A percentile compares a stretch with the other conserved stretches of the same genome.
Conservation (phyloP, 106 monocot species). For the Chionographis japonica region DNA sequence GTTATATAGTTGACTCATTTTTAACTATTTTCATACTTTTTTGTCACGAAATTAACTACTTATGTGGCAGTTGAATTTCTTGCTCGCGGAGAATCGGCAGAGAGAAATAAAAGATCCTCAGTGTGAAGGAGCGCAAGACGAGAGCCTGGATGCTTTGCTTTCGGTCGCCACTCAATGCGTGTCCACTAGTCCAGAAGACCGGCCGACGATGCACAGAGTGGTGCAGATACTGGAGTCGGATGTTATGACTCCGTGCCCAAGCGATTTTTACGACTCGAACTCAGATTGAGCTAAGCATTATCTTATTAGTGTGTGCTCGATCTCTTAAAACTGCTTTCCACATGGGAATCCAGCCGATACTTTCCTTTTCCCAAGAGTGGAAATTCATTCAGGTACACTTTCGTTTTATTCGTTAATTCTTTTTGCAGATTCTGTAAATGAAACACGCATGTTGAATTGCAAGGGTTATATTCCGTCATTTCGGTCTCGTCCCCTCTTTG, state of each 20-base stretch:
- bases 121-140: constrained; percentile 77
- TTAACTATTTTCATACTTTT: too few relatives aligned
- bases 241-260: constrained; percentile 92
- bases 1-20: too few relatives aligned
- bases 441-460: too few relatives aligned
- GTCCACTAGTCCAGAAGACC: constrained; percentile 64
- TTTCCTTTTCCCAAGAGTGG: too few relatives aligned
- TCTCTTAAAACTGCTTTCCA: too few relatives aligned
- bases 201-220: constrained; percentile 93
- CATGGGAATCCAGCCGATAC: too few relatives aligned
- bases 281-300: constrained; percentile 39
- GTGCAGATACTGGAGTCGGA: constrained; percentile 88
- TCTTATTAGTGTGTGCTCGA: too few relatives aligned
- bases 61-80: constrained; percentile 68
- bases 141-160: constrained; percentile 76
- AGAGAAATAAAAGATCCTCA: constrained; percentile 73
- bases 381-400: too few relatives aligned
- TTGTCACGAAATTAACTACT: background rate
- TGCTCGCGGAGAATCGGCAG: constrained; percentile 66
- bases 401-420: too few relatives aligned
- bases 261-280: constrained; percentile 82
- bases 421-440: too few relatives aligned
- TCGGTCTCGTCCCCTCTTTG: too few relatives aligned
- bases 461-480: too few relatives aligned
- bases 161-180: constrained; percentile 73